Base-by-base conservation (phyloP, 192 early-diverging fungal species). In the Gamsiella multidivaricata region DNA sequence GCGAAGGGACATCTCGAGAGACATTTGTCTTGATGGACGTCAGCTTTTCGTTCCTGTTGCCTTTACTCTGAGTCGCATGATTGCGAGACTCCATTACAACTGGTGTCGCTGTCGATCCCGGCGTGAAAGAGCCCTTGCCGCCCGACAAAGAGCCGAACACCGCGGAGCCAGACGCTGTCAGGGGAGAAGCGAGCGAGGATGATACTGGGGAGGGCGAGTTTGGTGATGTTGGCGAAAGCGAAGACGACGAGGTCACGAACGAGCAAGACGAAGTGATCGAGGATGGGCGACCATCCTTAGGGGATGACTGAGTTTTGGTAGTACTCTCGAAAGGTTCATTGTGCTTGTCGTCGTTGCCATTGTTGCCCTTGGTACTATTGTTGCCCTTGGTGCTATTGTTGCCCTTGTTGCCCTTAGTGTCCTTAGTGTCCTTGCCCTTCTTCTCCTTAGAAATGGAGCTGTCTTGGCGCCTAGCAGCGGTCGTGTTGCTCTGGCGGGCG, bases 191-290 rank as follows among this genome's bases (percentile, higher is more conserved):
- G 33, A 26, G 34, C 15, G 63, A 65, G 14, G 39, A 65, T 26
- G 23, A 17, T 9, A 33, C 25, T 11, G 18, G 50, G 17, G 54
- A 46, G 45, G 70, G 54, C 14, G 70, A 65, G 26, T 54, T 50
- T 1, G 70, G 61, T 12, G 60, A 57, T 3, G 61, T 58, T 20
- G 70, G 70, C 29, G 70, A 65, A 18, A 63, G 36, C 1, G 71
- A 66, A 5, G 71, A 74, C 2, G 71, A 73, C 28, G 62, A 70
- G 3, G 60, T 70, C 14, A 62, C 29, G 51, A 70, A 70, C 51
- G 69, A 70, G 37, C 58, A 54, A 1, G 69, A 70, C 26, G 69
- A 70, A 1, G 60, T 36, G 36, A 70, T 61, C 12, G 69, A 71
- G 14, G 69, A 71, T 10, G 69, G 60, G 25, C 52, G 69, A 25